phyloP scores from a whole-genome alignment of 768 basidiomycete species.

The Macrolepiota fuliginosa region DNA sequence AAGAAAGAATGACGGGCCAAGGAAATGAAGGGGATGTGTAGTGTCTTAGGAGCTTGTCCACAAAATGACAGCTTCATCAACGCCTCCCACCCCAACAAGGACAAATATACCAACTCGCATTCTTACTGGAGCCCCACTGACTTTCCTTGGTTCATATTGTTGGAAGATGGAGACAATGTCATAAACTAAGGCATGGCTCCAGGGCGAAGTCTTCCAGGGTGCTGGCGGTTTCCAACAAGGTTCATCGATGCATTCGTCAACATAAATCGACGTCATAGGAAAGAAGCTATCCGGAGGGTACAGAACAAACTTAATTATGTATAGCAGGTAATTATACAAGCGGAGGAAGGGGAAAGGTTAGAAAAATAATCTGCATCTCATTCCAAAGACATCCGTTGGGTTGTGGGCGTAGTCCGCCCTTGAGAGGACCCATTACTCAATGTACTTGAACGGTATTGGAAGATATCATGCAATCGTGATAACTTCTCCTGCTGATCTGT shows the following conservation, averaged over 20 bases:
- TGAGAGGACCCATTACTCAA: slow-evolving; percentile 45
- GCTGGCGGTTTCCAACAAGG: neutral
- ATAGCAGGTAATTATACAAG: neutral
- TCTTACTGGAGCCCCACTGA: too few relatives aligned
- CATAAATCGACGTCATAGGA: neutral
- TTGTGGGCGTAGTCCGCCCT: slow-evolving; percentile 26
- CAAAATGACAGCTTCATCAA: neutral
- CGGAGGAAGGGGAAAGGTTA: neutral
- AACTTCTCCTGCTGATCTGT: slow-evolving; percentile 59
- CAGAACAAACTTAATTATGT: neutral
- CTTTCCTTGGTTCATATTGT: too few relatives aligned
- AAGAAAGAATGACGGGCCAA: neutral
- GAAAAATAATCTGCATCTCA: slow-evolving; percentile 11
- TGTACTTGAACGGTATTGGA: slow-evolving; percentile 78
- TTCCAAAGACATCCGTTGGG: slow-evolving; percentile 29
- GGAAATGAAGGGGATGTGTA: neutral
- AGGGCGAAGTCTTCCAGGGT: neutral
- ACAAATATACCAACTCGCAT: neutral
- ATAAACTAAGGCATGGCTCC: too few relatives aligned
- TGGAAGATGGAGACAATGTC: too few relatives aligned
- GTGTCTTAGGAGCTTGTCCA: neutral
- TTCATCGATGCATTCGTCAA: neutral
- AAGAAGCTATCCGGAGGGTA: neutral
- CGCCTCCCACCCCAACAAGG: neutral
- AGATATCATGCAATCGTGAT: slow-evolving; percentile 75